Conservation (phyloP, 108 stramenopile genomes). For the Cyclotella distinguenda region DNA sequence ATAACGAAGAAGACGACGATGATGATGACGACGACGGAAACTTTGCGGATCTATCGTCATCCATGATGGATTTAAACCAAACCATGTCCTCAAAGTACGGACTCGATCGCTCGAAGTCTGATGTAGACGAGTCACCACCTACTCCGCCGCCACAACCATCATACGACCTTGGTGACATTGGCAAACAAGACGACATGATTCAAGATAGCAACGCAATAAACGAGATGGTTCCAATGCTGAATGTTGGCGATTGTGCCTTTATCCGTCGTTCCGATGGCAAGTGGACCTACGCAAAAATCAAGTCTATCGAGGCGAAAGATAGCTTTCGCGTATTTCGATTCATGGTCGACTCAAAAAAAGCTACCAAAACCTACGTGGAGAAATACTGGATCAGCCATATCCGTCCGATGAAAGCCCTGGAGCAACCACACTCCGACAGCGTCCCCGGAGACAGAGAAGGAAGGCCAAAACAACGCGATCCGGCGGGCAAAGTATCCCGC, state of each 20-base stretch:
- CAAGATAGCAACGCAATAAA: constrained; percentile 16
- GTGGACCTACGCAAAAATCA: constrained; percentile 47
- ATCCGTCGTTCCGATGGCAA: constrained; percentile 45
- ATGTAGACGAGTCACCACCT: constrained; percentile 10
- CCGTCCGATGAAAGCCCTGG: constrained; percentile 26
- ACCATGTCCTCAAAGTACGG: constrained; percentile 6
- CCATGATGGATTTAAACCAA: constrained; percentile 34
- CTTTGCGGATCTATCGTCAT: constrained; percentile 34
- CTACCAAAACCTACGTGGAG: constrained; percentile 44
- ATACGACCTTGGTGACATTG: constrained; percentile 38
- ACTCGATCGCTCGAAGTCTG: constrained; percentile 34
- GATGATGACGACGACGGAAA: constrained; percentile 25
- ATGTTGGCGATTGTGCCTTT: constrained; percentile 41
- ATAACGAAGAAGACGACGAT: constrained; percentile 37
- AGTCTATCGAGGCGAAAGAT: constrained; percentile 22
- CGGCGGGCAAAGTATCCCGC: constrained; percentile 18
- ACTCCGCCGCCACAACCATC: constrained; percentile 17
- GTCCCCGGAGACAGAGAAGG: constrained; percentile 1
- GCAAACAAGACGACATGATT: constrained; percentile 33
- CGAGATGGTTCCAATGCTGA: constrained; percentile 23
- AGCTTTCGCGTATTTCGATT: constrained; percentile 39
- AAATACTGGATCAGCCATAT: constrained; percentile 49
- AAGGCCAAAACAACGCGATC: constrained; percentile 26
- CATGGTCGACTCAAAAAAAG: constrained; percentile 27
- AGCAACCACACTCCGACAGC: constrained; percentile 2